Base-by-base conservation (phyloP, 495 filamentous ascomycete species). In the Tuber umbilicatum region DNA sequence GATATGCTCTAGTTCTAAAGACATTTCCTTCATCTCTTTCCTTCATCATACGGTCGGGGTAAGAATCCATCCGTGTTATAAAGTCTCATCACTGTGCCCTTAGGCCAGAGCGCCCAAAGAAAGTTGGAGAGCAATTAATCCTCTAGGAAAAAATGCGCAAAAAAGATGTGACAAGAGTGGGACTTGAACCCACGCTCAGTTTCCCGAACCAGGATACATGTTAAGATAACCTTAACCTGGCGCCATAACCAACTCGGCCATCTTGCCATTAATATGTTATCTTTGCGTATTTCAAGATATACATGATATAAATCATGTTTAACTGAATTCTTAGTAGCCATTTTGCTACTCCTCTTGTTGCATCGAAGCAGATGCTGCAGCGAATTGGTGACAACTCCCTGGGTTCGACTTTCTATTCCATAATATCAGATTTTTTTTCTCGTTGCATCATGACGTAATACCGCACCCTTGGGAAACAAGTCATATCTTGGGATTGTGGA, bases 191-290 rank as follows among this genome's bases (percentile, higher is more conserved):
- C 76, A 76, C 74, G 76, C 75, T 75, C 73, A 71, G 71, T 76
- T 73, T 73, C 69, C 71, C 73, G 70, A 78, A 76, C 74, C 71
- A 70, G 76, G 74, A 73, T 60, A 50, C 70, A 38, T 78, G 70
- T 78, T 78, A 78, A 78, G 71, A 77, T 78, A 78, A 78, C 75
- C 76, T 78, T 78, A 78, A 76, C 75, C 75, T 76, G 73, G 73
- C 75, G 75, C 75, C 75, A 76, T 76, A 76, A 76, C 75, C 75
- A 79, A 79, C 77, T 79, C 77, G 77, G 77, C 77, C 77, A 79
- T 79, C 77, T 76, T 79, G 76, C 77, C 77, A 35, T 64, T 31
- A 16, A 4, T n/a, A 16, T 14, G 0, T 0, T 2, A 6, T 31
- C 14, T 2, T 2, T 19, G 17, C 10, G 10, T 64, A 12, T 35